phyloP scores from a whole-genome alignment of 495 filamentous ascomycete genomes.

The Penicillium antarcticum region DNA sequence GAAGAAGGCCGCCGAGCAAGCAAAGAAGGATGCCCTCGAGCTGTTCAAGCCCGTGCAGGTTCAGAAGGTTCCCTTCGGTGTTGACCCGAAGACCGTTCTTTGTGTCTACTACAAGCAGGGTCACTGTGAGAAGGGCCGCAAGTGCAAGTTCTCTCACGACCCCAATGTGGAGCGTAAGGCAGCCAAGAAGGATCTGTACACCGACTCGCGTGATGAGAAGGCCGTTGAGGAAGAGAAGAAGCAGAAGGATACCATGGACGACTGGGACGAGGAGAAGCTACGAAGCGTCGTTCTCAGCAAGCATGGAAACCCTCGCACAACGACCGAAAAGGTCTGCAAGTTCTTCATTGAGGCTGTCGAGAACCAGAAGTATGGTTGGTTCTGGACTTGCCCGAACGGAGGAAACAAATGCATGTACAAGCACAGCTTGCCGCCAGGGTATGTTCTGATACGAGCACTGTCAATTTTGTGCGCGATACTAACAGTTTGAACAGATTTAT shows the following conservation, averaged over 20 bases:
- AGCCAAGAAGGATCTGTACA: constrained; percentile 89
- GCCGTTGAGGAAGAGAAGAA: constrained; percentile 68
- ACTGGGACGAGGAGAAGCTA: constrained; percentile 98
- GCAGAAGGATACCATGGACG: constrained; percentile 87
- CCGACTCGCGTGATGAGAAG: constrained; percentile 72
- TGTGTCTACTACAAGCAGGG: constrained; percentile 97
- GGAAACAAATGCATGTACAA: constrained; percentile 98
- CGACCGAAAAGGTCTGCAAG: constrained; percentile 99
- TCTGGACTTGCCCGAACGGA: constrained; percentile 96
- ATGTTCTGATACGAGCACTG: constrained; percentile 29
- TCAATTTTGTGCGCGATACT: constrained; percentile 9
- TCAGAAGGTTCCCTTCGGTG: constrained; percentile 96
- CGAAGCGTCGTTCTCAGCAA: constrained; percentile 87
- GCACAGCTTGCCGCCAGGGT: constrained; percentile 92
- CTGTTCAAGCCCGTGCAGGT: constrained; percentile 92
- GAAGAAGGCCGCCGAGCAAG: constrained; percentile 80
- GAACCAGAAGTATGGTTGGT: constrained; percentile 98
- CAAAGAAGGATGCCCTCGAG: constrained; percentile 72
- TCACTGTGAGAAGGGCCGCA: constrained; percentile 92
- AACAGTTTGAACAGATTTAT: constrained; percentile 64
- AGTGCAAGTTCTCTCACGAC: constrained; percentile 98
- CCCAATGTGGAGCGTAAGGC: constrained; percentile 82
- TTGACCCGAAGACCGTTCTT: constrained; percentile 97
- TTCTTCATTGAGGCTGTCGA: constrained; percentile 97
- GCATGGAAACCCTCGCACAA: constrained; percentile 93